Conservation (phyloP, 225 moss, liverwort and hornwort species). For the Polytrichum formosum region DNA sequence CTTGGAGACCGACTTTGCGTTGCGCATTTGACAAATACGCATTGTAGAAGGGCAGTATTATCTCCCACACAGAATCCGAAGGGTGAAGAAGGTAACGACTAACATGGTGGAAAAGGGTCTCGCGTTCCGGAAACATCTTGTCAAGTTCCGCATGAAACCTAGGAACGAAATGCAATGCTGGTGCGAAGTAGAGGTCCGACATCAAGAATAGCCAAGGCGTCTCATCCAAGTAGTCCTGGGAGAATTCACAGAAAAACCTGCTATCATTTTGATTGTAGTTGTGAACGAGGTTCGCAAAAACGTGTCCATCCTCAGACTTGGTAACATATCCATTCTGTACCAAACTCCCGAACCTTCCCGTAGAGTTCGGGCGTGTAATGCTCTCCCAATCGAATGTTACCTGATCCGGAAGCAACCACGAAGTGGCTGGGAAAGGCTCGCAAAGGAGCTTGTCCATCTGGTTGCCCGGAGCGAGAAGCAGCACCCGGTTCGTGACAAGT, state of each 20-base stretch:
- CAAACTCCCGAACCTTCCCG: constrained; percentile 42
- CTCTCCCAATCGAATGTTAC: constrained; percentile 40
- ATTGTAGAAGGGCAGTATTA: constrained; percentile 44
- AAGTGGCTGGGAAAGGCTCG: constrained; percentile 70
- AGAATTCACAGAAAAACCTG: constrained; percentile 55
- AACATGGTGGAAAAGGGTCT: constrained; percentile 65
- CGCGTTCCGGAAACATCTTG: constrained; percentile 63
- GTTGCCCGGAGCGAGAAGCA: constrained; percentile 39
- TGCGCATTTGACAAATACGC: constrained; percentile 43
- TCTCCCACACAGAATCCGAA: constrained; percentile 57
- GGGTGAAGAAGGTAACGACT: constrained; percentile 79
- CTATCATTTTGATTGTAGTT: constrained; percentile 41
- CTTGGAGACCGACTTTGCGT: constrained; percentile 71
- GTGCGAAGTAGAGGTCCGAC: constrained; percentile 67
- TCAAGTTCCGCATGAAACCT: constrained; percentile 53
- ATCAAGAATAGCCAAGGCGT: constrained; percentile 68
- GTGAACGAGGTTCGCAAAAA: constrained; percentile 67
- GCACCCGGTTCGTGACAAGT: constrained; percentile 68
- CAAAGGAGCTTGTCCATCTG: constrained; percentile 59
- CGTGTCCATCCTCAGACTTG: constrained; percentile 31
- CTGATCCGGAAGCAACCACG: constrained; percentile 61
- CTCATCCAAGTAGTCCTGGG: constrained; percentile 41
- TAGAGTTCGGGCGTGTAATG: constrained; percentile 27
- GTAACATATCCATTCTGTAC: constrained; percentile 20
- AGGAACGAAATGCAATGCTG: constrained; percentile 63